A percentile compares a stretch with the other conserved stretches of the same genome.
phyloP scores from a whole-genome alignment of 108 stramenopile genomes.

The Cyclostephanos invisitatus region DNA sequence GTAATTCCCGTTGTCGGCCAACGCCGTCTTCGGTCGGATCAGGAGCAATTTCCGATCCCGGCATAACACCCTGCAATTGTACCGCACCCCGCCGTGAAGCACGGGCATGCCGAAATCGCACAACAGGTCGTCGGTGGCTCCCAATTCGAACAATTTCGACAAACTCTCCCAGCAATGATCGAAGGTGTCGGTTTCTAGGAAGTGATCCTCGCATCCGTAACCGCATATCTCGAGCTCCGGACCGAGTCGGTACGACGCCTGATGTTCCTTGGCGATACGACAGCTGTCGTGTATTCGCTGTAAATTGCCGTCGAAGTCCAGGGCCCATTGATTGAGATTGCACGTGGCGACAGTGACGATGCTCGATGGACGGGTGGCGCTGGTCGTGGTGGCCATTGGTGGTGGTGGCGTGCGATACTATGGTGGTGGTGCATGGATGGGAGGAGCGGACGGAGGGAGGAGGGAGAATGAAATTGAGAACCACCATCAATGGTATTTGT shows the following conservation, averaged over 20 bases:
- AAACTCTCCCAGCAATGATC: conserved; percentile 93
- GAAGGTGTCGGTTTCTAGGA: conserved; percentile 95
- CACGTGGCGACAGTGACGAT: conserved; percentile 93
- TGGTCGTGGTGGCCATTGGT: background rate
- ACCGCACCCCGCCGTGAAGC: conserved; percentile 81
- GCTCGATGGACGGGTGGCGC: conserved; percentile 4
- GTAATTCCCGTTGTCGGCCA: conserved; percentile 98
- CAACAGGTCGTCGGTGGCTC: conserved; percentile 83
- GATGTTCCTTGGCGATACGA: conserved; percentile 65
- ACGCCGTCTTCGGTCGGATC: conserved; percentile 85
- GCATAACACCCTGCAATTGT: conserved; percentile 95
- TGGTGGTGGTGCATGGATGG: background rate
- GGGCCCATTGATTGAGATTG: conserved; percentile 98
- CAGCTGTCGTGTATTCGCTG: conserved; percentile 83
- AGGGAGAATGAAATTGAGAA: too few species aligned
- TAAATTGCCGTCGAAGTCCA: conserved; percentile 96
- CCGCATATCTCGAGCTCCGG: conserved; percentile 97
- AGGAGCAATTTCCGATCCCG: conserved; percentile 74
- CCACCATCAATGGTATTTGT: too few species aligned
- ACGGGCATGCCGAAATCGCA: conserved; percentile 98
- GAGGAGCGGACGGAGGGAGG: too few species aligned
- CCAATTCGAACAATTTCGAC: conserved; percentile 64
- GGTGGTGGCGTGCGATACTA: too few species aligned
- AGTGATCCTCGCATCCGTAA: conserved; percentile 99
- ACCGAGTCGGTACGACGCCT: conserved; percentile 92